These are phyloP conservation scores for Boletellus ananiceps DNA, from an alignment of 768 basidiomycete genomes.

Conservation along the genomic window DNA sequence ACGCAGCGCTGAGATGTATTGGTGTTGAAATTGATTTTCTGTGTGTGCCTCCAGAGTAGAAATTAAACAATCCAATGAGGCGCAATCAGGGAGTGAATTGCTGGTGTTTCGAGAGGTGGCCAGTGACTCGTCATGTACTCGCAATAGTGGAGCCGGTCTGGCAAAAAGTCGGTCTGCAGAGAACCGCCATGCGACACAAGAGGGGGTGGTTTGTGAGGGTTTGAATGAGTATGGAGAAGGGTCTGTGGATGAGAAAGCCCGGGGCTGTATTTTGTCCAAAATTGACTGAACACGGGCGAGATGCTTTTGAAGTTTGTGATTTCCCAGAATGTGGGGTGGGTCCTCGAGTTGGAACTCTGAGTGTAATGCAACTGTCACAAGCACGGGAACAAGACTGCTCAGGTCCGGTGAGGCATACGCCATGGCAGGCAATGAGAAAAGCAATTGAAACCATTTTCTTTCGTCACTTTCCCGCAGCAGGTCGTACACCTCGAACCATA, in stretches of 20 bases:
- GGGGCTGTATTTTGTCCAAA: background rate
- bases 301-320: conserved; percentile 5
- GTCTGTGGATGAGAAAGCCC: too few relatives aligned
- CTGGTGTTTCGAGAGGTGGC: background rate
- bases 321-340: conserved; percentile 11
- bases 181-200: background rate
- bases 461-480: conserved; percentile 14
- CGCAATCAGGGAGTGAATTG: background rate
- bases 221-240: background rate
- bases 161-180: background rate
- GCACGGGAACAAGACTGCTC: conserved; percentile 16
- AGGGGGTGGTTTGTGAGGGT: background rate
- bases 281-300: background rate
- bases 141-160: background rate
- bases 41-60: background rate
- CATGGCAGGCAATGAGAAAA: conserved; percentile 33
- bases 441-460: conserved; percentile 16
- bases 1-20: background rate
- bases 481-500: conserved; percentile 31
- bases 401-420: conserved; percentile 12
- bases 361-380: conserved; percentile 26
- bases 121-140: background rate
- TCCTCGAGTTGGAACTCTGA: conserved; percentile 4
- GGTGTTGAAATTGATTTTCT: background rate
- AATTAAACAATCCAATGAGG: background rate